Conservation (phyloP, 805 yeast genomes). For the Tetrapisispora namnaoensis region DNA sequence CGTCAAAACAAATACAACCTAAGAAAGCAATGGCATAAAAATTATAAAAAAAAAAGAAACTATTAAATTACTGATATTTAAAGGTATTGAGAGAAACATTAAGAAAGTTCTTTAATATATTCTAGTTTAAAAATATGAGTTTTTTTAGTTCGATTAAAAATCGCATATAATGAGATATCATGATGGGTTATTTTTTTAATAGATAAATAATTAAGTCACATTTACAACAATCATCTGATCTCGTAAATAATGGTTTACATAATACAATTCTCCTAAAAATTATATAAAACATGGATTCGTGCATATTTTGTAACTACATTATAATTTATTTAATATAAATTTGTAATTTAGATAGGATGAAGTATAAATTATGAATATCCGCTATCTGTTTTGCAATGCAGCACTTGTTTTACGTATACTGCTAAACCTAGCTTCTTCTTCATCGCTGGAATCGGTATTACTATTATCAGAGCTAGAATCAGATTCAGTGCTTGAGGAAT, state of each 20-base stretch:
- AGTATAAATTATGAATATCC: constrained; percentile 5
- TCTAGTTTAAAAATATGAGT: too few species aligned
- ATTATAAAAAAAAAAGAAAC: background rate
- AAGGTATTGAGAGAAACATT: background rate
- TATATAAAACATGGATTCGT: too few species aligned
- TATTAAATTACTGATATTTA: background rate
- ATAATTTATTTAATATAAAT: background rate
- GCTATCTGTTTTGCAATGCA: constrained; percentile 27
- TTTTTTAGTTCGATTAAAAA: too few species aligned
- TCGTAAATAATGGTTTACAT: too few species aligned
- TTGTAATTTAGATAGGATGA: background rate
- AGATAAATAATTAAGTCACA: too few species aligned
- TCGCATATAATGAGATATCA: too few species aligned
- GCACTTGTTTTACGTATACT: constrained; percentile 28
- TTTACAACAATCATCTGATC: too few species aligned
- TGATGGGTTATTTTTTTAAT: too few species aligned
- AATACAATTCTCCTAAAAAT: too few species aligned
- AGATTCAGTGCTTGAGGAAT: too few species aligned
- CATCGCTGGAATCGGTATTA: constrained; percentile 1
- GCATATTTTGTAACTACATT: background rate
- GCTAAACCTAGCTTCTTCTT: constrained; percentile 1
- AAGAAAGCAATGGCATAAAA: background rate
- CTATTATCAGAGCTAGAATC: background rate
- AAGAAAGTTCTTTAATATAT: background rate
- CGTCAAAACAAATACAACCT: constrained; percentile 1